Evolutionary conservation across 2,329 filamentous ascomycete genomes (phyloP).

Genomic region (Plectosphaerella sp.): DNA sequence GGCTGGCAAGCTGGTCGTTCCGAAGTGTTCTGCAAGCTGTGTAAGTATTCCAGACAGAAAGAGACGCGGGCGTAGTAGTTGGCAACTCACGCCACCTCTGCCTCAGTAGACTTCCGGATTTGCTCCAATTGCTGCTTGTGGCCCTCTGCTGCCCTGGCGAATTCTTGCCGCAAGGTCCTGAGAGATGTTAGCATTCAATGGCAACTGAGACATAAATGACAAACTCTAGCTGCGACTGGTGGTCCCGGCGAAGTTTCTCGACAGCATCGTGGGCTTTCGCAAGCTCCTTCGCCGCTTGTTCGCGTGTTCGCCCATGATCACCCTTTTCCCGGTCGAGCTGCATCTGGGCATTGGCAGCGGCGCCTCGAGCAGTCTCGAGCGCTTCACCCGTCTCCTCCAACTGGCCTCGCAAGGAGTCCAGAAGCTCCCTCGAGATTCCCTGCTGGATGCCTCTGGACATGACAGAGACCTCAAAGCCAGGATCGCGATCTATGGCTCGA

Average conservation of each 20-base stretch:
- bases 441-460: conserved; percentile 76
- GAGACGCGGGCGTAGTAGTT: not conserved
- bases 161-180: conserved; percentile 1
- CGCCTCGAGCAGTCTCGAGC: conserved; percentile 42
- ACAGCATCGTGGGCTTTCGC: conserved; percentile 60
- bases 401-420: conserved; percentile 78
- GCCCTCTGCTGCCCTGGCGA: conserved; percentile 24
- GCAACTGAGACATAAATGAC: conserved; percentile 12
- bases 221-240: conserved; percentile 61
- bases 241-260: conserved; percentile 64
- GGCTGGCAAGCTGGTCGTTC: conserved; percentile 20
- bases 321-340: conserved; percentile 68
- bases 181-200: not conserved
- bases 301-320: conserved; percentile 64
- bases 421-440: conserved; percentile 87
- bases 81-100: not conserved
- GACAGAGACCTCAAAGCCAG: conserved; percentile 79
- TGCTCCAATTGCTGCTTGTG: conserved; percentile 26
- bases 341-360: conserved; percentile 42
- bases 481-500: conserved; percentile 85
- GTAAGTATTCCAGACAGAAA: not conserved
- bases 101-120: not conserved
- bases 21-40: conserved; percentile 23
- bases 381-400: conserved; percentile 64
- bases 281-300: conserved; percentile 50